These are phyloP conservation scores for Neopestalotiopsis sp. DNA, from an alignment of 2,329 filamentous ascomycete genomes.

Conservation along the genomic window DNA sequence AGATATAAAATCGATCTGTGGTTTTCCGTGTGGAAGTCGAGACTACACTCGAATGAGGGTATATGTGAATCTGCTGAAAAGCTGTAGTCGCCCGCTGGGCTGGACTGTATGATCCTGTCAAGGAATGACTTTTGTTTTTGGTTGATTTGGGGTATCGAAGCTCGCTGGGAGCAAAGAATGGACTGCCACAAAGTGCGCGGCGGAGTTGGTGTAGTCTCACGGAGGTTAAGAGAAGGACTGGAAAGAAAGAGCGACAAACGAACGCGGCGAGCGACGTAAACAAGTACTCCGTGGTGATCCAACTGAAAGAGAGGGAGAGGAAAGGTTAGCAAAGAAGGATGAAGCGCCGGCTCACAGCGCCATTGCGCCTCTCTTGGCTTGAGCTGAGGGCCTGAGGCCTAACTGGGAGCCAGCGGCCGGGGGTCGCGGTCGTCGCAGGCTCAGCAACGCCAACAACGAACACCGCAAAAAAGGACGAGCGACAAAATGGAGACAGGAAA, in stretches of 20 bases:
- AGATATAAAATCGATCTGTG: conserved; percentile 4
- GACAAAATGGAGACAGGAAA: background rate
- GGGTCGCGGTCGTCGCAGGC: background rate
- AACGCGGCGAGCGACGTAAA: background rate
- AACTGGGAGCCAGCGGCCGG: background rate
- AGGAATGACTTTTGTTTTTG: conserved; percentile 6
- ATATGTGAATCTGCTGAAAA: background rate
- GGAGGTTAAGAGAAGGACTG: conserved; percentile 5
- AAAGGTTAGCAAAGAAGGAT: conserved; percentile 2
- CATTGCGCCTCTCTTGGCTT: conserved; percentile 11
- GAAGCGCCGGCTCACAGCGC: conserved; percentile 7
- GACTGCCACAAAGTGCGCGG: conserved; percentile 11
- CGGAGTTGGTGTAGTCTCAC: conserved; percentile 9
- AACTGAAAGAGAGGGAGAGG: background rate
- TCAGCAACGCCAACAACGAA: background rate
- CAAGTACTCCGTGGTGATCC: background rate
- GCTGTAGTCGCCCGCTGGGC: conserved; percentile 12
- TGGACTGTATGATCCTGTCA: conserved; percentile 12
- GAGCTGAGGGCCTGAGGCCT: background rate
- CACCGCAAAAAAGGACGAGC: too few species aligned
- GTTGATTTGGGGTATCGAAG: conserved; percentile 1
- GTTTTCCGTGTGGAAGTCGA: background rate
- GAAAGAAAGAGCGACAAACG: background rate
- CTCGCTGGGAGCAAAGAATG: conserved; percentile 15
- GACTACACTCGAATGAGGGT: conserved; percentile 2